Percentiles rank a stretch among this genome's conserved stretches.
phyloP scores from a whole-genome alignment of 1,139 yeast species.

The Wickerhamomyces sp. region DNA sequence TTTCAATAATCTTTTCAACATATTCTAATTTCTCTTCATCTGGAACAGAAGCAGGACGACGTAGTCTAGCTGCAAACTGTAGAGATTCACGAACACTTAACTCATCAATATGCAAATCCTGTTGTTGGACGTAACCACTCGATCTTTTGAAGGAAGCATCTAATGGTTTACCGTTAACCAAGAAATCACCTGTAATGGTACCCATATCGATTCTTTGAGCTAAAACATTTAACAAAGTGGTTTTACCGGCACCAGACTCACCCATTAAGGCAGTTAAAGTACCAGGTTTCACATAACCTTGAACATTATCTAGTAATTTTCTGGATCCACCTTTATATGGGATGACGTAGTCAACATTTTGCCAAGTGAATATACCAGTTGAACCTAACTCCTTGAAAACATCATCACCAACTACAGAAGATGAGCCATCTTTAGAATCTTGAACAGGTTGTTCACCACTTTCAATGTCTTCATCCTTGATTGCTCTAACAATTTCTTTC shows the following conservation, averaged over 20 bases:
- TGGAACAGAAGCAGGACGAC: conserved; percentile 52
- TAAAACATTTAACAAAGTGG: conserved; percentile 55
- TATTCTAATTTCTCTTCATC: conserved; percentile 54
- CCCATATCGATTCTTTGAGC: conserved; percentile 52
- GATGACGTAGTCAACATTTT: conserved; percentile 34
- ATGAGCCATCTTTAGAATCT: conserved; percentile 4
- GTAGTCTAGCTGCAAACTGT: conserved; percentile 58
- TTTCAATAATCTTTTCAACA: conserved; percentile 57
- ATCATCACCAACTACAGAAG: conserved; percentile 2
- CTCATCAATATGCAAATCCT: conserved; percentile 47
- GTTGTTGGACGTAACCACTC: conserved; percentile 57
- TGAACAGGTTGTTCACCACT: conserved; percentile 9
- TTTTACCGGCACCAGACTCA: conserved; percentile 72
- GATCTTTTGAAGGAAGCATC: conserved; percentile 42
- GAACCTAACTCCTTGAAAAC: conserved; percentile 15
- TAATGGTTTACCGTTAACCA: conserved; percentile 46
- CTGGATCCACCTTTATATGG: conserved; percentile 31
- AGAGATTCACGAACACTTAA: conserved; percentile 55
- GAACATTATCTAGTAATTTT: conserved; percentile 43
- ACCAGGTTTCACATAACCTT: conserved; percentile 57
- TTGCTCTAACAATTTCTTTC: neutral
- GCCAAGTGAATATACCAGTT: conserved; percentile 34
- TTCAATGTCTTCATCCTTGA: conserved; percentile 12
- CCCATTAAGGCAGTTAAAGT: conserved; percentile 64
- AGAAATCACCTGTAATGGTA: conserved; percentile 50